A percentile compares a stretch with the other conserved stretches of the same genome.
Evolutionary conservation across 2,329 filamentous ascomycete species (phyloP).

Genomic region (Ophiocordyceps camponoti-leonardi): DNA sequence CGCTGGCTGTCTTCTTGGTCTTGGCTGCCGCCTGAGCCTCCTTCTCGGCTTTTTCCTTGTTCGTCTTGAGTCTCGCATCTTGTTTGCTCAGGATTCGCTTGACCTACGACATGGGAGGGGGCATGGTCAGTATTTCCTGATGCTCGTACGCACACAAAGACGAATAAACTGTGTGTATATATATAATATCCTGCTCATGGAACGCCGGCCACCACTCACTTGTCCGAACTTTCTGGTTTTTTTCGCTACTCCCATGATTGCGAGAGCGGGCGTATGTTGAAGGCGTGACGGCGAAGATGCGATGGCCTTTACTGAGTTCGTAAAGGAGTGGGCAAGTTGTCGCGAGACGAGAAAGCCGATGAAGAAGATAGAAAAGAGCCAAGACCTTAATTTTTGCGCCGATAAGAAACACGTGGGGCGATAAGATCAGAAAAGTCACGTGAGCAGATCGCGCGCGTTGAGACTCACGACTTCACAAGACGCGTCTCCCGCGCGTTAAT

Average conservation of each 20-base stretch:
- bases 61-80: conserved; percentile 70
- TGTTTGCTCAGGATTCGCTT: conserved; percentile 71
- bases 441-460: background rate
- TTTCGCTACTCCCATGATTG: conserved; percentile 69
- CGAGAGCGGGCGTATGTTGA: background rate
- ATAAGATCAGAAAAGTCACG: background rate
- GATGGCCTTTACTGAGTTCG: no score
- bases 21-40: conserved; percentile 39
- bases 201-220: conserved; percentile 20
- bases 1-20: conserved; percentile 26
- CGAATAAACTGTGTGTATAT: no score
- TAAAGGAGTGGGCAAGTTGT: no score
- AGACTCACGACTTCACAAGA: conserved; percentile 6
- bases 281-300: no score
- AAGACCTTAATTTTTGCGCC: no score
- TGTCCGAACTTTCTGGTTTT: conserved; percentile 81
- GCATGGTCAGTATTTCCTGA: background rate
- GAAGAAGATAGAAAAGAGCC: no score
- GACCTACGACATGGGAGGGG: conserved; percentile 29
- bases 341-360: no score
- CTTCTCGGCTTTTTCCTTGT: conserved; percentile 48
- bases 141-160: background rate
- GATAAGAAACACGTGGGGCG: background rate
- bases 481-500: conserved; percentile 22
- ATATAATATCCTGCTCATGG: background rate